These are phyloP conservation scores for Epichloe sylvatica DNA, from an alignment of 2,329 filamentous ascomycete genomes.

Conservation along the genomic window DNA sequence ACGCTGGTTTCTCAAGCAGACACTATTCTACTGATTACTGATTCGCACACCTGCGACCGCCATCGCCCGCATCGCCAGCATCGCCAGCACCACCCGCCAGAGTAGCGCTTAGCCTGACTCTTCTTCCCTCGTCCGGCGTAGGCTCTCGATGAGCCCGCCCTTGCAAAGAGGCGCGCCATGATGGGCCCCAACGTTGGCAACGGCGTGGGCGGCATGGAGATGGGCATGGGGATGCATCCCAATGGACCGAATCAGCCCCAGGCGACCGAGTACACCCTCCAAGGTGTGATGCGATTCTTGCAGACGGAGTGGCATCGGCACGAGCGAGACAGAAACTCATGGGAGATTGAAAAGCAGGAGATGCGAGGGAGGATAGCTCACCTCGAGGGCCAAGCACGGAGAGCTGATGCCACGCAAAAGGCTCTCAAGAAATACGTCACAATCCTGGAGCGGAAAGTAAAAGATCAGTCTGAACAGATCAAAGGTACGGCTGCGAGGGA, in stretches of 20 bases:
- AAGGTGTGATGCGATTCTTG: conserved; percentile 94
- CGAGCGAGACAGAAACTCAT: conserved; percentile 91
- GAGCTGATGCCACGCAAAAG: conserved; percentile 77
- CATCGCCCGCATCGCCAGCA: background rate
- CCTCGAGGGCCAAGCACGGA: conserved; percentile 77
- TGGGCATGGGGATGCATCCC: conserved; percentile 32
- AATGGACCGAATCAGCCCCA: conserved; percentile 37
- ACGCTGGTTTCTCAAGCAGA: background rate
- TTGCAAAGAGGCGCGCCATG: conserved; percentile 22
- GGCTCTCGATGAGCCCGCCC: conserved; percentile 25
- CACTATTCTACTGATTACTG: background rate
- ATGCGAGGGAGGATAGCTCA: conserved; percentile 97
- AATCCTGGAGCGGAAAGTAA: conserved; percentile 78
- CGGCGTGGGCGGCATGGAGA: conserved; percentile 33
- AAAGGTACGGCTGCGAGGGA: conserved; percentile 31
- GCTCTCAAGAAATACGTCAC: conserved; percentile 80
- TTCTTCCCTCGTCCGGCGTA: conserved; percentile 10
- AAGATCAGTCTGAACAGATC: conserved; percentile 62
- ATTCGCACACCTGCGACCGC: background rate
- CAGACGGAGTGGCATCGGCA: conserved; percentile 99
- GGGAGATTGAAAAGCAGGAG: conserved; percentile 98
- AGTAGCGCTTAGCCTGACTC: conserved; percentile 8
- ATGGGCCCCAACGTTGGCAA: conserved; percentile 31
- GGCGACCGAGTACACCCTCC: conserved; percentile 48
- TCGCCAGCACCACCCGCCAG: background rate